Percentiles rank a stretch among this genome's conserved stretches.
Evolutionary conservation across 495 filamentous ascomycete species (phyloP).

Genomic region (Massariosphaeria phaeospora): DNA sequence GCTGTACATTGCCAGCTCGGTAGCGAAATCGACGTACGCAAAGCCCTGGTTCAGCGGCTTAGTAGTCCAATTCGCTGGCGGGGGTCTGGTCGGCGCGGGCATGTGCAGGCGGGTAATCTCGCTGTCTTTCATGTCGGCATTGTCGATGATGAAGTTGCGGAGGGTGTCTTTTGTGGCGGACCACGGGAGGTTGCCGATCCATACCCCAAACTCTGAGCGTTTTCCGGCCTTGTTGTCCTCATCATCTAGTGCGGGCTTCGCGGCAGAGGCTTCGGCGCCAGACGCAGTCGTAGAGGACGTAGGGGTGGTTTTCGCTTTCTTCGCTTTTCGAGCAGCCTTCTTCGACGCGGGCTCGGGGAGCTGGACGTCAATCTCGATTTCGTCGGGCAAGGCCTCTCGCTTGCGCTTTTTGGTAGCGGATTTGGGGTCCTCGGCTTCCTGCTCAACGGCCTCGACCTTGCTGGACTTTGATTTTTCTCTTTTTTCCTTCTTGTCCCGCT

Average conservation of each 20-base stretch:
- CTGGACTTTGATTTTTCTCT: slow-evolving; percentile 11
- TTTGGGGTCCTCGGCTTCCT: background rate
- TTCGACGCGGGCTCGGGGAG: slow-evolving; percentile 91
- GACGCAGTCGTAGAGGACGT: slow-evolving; percentile 9
- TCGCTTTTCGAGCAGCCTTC: slow-evolving; percentile 49
- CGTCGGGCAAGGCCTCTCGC: slow-evolving; percentile 32
- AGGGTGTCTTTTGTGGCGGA: slow-evolving; percentile 66
- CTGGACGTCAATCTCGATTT: slow-evolving; percentile 83
- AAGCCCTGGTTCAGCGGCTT: slow-evolving; percentile 77
- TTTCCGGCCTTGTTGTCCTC: slow-evolving; percentile 40
- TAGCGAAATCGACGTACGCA: slow-evolving; percentile 89
- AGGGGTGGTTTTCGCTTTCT: slow-evolving; percentile 46
- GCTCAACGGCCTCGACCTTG: background rate
- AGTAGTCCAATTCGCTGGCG: slow-evolving; percentile 41
- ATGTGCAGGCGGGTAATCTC: slow-evolving; percentile 80
- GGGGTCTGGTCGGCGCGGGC: slow-evolving; percentile 45
- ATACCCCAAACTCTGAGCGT: slow-evolving; percentile 76
- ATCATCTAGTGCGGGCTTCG: slow-evolving; percentile 32
- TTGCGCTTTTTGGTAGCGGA: slow-evolving; percentile 39
- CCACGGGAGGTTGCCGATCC: slow-evolving; percentile 93
- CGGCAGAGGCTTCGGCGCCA: background rate
- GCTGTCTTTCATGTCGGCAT: slow-evolving; percentile 60
- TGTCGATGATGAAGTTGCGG: slow-evolving; percentile 66
- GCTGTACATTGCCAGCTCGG: slow-evolving; percentile 57
- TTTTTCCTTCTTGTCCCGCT: slow-evolving; percentile 10